A percentile compares a stretch with the other conserved stretches of the same genome.
Evolutionary conservation across 805 yeast genomes (phyloP).

Genomic region (Kodamaea fukazawae): DNA sequence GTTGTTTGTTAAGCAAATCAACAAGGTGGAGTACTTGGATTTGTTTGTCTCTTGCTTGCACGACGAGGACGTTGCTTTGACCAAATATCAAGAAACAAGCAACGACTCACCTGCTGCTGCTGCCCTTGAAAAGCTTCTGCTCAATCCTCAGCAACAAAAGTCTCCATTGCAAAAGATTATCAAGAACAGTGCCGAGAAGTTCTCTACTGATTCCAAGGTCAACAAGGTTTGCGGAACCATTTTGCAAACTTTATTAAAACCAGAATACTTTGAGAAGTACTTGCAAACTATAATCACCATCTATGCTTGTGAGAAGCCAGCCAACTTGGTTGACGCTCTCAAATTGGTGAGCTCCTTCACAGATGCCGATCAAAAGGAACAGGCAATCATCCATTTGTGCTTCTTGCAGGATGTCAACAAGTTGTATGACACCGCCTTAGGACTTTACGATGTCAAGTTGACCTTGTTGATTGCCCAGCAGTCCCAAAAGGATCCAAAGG

Average conservation of each 20-base stretch:
- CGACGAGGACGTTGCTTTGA: conserved; percentile 79
- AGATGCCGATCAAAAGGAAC: conserved; percentile 45
- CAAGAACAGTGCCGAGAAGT: conserved; percentile 38
- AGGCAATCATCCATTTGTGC: conserved; percentile 77
- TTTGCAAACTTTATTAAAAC: conserved; percentile 51
- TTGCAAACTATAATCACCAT: conserved; percentile 84
- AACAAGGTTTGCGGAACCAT: conserved; percentile 76
- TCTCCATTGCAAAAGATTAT: conserved; percentile 31
- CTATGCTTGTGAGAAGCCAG: conserved; percentile 87
- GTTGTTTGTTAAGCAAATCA: conserved; percentile 66
- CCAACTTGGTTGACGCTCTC: conserved; percentile 76
- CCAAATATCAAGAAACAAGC: conserved; percentile 78
- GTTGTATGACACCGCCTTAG: conserved; percentile 75
- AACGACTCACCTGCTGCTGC: conserved; percentile 13
- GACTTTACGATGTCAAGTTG: conserved; percentile 77
- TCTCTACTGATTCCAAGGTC: conserved; percentile 52
- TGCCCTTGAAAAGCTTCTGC: conserved; percentile 12
- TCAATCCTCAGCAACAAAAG: conserved; percentile 15
- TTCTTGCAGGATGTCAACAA: conserved; percentile 87
- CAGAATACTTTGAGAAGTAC: conserved; percentile 54
- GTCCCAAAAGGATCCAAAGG: conserved; percentile 97
- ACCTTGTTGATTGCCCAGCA: conserved; percentile 88
- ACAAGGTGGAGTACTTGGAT: conserved; percentile 73
- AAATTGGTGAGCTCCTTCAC: conserved; percentile 53
- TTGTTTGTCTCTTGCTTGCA: conserved; percentile 81